Evolutionary conservation across 2,329 filamentous ascomycete genomes (phyloP), one percentile per base, ranked within the genome.

Genomic region (Fusarium phyllophilum): DNA sequence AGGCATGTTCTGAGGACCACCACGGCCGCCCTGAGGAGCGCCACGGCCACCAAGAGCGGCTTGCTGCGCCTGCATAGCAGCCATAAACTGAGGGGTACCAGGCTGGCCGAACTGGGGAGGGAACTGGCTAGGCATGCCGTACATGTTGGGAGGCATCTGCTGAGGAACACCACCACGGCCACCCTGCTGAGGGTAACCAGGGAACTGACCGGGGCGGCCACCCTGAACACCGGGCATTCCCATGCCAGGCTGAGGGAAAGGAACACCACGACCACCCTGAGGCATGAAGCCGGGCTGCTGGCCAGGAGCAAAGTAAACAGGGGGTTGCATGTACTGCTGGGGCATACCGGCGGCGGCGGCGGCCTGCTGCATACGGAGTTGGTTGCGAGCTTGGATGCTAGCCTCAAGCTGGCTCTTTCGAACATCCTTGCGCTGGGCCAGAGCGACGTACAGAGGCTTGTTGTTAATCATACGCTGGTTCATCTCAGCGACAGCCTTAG

Each of bases 361-460:
- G 77, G 95, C 94, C 86, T 99, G 96, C 88, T 98, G 96, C 92
- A 98, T 96, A 81, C 96, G 93, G 82, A 98, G 92, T 85, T 97
- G 96, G 89, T 98, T 98, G 85, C 96, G 95, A 84, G 96, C 96
- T 88, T 98, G 96, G 85, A 99, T 99, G 86, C 94, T 98, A 80
- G 96, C 96, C 89, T 99, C 96, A 78, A 99, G 94, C 89, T 98
- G 96, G 88, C 92, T 97, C 91, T 98, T 97, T 86, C 96, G 95
- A 80, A 99, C 96, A 86, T 99, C 96, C 91, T 99, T 99, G 86
- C 96, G 96, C 89, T 99, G 96, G 75, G 96, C 96, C 76, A 99
- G 91, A 79, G 96, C 96, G 80, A 99, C 96, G 82, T 99, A 99
- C 70, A 99, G 89, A 66, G 96, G 96, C 91, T 99, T 99, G 87